These are phyloP conservation scores for Leccinum fibrillosum DNA, from an alignment of 768 basidiomycete species.

Conservation along the genomic window DNA sequence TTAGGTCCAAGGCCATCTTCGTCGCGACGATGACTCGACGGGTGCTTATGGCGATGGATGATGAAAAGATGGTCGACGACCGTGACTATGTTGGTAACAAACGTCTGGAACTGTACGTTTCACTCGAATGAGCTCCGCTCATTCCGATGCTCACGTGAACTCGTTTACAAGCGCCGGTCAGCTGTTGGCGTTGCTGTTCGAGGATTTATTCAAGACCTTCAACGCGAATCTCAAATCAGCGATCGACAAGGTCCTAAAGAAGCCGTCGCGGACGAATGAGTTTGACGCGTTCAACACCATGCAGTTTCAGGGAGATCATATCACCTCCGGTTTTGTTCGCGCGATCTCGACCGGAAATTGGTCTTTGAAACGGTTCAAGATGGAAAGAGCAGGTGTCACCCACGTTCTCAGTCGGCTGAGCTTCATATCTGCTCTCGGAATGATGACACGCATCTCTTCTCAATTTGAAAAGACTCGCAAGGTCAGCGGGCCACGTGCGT, in stretches of 20 bases:
- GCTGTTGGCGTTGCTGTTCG: slow-evolving; percentile 90
- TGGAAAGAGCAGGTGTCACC: slow-evolving; percentile 98
- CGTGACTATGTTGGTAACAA: slow-evolving; percentile 99
- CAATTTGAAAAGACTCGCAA: slow-evolving; percentile 99
- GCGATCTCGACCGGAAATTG: slow-evolving; percentile 99
- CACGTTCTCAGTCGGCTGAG: slow-evolving; percentile 94
- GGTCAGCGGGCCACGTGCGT: slow-evolving; percentile 93
- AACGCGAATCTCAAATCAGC: slow-evolving; percentile 92
- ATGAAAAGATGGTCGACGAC: slow-evolving; percentile 97
- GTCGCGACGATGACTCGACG: slow-evolving; percentile 96
- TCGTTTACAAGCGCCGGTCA: slow-evolving; percentile 81
- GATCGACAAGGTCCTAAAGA: slow-evolving; percentile 97
- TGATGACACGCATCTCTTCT: slow-evolving; percentile 99
- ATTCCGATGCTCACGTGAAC: slow-evolving; percentile 9
- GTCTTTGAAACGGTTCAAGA: slow-evolving; percentile 98
- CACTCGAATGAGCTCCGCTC: slow-evolving; percentile 3
- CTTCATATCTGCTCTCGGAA: slow-evolving; percentile 96
- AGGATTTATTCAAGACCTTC: slow-evolving; percentile 98
- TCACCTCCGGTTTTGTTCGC: slow-evolving; percentile 92
- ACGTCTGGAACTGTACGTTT: slow-evolving; percentile 87
- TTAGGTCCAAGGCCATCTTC: slow-evolving; percentile 92
- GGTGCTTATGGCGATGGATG: slow-evolving; percentile 94
- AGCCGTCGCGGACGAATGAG: slow-evolving; percentile 89
- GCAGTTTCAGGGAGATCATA: slow-evolving; percentile 94
- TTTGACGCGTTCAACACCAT: slow-evolving; percentile 95